A percentile compares a stretch with the other conserved stretches of the same genome.
phyloP scores from a whole-genome alignment of 164 flowering plant species.

The Vitis rupestris region DNA sequence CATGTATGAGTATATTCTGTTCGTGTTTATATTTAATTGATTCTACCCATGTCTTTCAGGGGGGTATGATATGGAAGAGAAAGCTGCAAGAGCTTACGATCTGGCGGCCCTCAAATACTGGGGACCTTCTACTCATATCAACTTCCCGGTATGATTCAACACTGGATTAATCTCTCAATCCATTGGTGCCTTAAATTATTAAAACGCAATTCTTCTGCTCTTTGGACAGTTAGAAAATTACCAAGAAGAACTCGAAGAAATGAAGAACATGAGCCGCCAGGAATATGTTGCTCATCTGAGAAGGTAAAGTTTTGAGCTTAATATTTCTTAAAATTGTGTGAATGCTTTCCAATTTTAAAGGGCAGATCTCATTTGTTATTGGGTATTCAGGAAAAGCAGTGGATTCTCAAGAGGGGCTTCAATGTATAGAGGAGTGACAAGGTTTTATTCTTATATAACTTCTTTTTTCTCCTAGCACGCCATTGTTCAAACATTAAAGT shows the following conservation, averaged over 20 bases:
- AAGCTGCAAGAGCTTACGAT: conserved; percentile 93
- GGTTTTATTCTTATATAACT: conserved; percentile 31
- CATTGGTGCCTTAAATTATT: not conserved
- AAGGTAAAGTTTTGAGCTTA: conserved; percentile 40
- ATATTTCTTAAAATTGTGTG: not conserved
- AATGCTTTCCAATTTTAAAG: not conserved
- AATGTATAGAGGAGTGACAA: conserved; percentile 90
- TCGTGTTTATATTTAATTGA: not conserved
- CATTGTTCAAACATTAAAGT: not conserved
- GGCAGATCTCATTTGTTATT: not conserved
- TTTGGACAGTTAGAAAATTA: conserved; percentile 65
- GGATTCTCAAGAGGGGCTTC: conserved; percentile 96
- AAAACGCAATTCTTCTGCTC: not conserved
- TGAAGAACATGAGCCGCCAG: conserved; percentile 92
- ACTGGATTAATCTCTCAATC: not conserved
- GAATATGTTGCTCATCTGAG: conserved; percentile 87
- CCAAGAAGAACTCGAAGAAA: conserved; percentile 64
- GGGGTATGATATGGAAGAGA: conserved; percentile 92
- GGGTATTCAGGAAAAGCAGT: conserved; percentile 69
- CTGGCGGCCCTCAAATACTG: conserved; percentile 91
- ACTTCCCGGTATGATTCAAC: conserved; percentile 55
- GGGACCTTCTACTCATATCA: conserved; percentile 85
- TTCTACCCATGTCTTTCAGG: conserved; percentile 35
- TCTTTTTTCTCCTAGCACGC: not conserved
- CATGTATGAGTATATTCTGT: not conserved